phyloP scores from a whole-genome alignment of 495 filamentous ascomycete genomes.

The Talaromyces stipitatus region DNA sequence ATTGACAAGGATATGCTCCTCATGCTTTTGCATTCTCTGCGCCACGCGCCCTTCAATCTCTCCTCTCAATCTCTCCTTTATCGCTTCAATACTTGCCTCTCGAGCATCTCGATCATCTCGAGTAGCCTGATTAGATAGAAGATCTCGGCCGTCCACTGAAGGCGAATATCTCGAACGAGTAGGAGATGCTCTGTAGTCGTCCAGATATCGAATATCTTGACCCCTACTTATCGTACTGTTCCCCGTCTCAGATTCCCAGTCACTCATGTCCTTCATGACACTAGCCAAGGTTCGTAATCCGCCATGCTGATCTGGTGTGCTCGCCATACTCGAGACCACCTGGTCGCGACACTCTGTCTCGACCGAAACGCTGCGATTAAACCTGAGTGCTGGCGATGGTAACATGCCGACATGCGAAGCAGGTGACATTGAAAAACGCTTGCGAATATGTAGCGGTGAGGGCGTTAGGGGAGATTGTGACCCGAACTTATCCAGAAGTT shows the following conservation, averaged over 20 bases:
- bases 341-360: neutral
- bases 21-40: neutral
- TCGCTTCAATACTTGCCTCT: neutral
- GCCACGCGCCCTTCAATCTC: neutral
- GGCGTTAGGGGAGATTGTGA: constrained; percentile 12
- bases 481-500: neutral
- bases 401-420: neutral
- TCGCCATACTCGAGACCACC: neutral
- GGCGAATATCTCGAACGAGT: neutral
- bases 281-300: neutral
- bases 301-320: neutral
- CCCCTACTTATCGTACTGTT: neutral
- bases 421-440: constrained; percentile 1
- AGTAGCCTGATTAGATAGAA: neutral
- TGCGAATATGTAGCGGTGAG: constrained; percentile 21
- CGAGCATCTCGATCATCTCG: neutral
- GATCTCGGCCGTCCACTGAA: neutral
- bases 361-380: neutral
- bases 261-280: neutral
- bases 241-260: neutral
- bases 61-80: neutral
- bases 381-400: neutral
- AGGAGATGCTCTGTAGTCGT: neutral
- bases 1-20: neutral
- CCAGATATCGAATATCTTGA: too few relatives aligned